Base-by-base conservation (phyloP, 176 grass and related monocot genomes). In the Carex kokanica region DNA sequence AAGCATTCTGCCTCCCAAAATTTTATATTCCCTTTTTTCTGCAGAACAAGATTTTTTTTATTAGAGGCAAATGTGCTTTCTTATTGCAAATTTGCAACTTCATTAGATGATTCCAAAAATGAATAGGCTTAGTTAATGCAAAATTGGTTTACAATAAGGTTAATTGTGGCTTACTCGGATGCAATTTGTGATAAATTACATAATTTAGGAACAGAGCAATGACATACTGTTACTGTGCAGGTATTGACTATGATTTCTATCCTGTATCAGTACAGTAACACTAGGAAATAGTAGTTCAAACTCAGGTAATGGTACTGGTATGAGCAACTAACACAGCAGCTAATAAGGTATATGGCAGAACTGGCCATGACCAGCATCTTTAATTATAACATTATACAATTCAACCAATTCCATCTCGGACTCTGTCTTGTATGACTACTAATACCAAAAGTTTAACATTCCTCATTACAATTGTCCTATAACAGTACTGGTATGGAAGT, bases 1-100 rank as follows among this genome's bases (percentile, higher is more conserved):
- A 92, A 92, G 83, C 94, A 97, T 54, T 97, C 94, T 80, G 92
- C 92, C 87, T 97, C 94, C 88, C 92, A 97, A 68, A 94, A 97
- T 69, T 92, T 97, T 54, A 97, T 83, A 45, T 84, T 83, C 87
- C 94, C 91, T 86, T 88, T 91, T 92, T 97, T 97, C 94, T 97
- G 27, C 20, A 88, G 23, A 78, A 78, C 18, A 78, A 32, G 5
- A 78, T 16, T 56, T 17, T 56, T 17, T 43, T 9, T 14, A 54
- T 77, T 32, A 78, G 23, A 78, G 32, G 56, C 5, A 78, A 31
- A 56, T 27, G 51, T 31, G 12, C 47, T 77, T 56, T 78, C 51
- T 56, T 18, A 18, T 77, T 55, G 51, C 25, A 55, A 32, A 78
- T 56, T 56, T 55, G 67, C 34, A 71, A 70, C 17, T 71, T 31